Conservation (phyloP, 139 green algal genomes). For the Mesotaenium endlicherianum region DNA sequence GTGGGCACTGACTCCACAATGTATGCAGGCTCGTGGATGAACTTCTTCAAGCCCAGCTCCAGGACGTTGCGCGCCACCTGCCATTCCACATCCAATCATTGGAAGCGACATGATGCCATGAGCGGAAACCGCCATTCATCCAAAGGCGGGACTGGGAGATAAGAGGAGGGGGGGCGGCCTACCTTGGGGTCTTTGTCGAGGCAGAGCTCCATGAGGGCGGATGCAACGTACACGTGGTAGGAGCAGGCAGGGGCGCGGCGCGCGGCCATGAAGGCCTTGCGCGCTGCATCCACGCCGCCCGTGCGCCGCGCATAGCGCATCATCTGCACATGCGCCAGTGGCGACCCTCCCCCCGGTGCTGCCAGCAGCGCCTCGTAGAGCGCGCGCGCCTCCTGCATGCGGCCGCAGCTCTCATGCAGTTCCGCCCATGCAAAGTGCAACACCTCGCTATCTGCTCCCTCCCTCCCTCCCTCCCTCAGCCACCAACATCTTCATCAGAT, state of each 20-base stretch:
- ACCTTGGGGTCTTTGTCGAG: slow-evolving; percentile 60
- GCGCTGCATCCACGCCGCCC: slow-evolving; percentile 61
- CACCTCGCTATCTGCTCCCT: slow-evolving; percentile 53
- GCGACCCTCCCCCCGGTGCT: background rate
- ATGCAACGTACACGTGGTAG: slow-evolving; percentile 83
- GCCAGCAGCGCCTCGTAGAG: slow-evolving; percentile 21
- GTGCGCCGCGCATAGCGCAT: slow-evolving; percentile 74
- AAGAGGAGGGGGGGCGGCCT: background rate
- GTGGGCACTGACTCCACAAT: slow-evolving; percentile 79
- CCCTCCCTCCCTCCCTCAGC: no score
- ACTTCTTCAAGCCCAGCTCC: slow-evolving; percentile 82
- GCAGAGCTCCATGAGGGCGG: slow-evolving; percentile 80
- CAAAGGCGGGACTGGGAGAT: background rate
- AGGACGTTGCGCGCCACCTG: slow-evolving; percentile 85
- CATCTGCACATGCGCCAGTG: slow-evolving; percentile 62
- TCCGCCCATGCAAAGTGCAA: slow-evolving; percentile 80
- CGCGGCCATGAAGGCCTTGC: slow-evolving; percentile 80
- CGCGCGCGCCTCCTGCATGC: slow-evolving; percentile 51
- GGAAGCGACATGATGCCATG: background rate
- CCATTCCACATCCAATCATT: background rate
- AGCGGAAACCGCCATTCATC: background rate
- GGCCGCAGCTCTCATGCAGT: slow-evolving; percentile 63
- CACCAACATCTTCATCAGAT: no score
- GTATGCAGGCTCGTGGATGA: slow-evolving; percentile 66
- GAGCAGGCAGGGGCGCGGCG: slow-evolving; percentile 64